Conservation (phyloP, 2,329 filamentous ascomycete genomes). For the Pseudocercospora pini-densiflorae region DNA sequence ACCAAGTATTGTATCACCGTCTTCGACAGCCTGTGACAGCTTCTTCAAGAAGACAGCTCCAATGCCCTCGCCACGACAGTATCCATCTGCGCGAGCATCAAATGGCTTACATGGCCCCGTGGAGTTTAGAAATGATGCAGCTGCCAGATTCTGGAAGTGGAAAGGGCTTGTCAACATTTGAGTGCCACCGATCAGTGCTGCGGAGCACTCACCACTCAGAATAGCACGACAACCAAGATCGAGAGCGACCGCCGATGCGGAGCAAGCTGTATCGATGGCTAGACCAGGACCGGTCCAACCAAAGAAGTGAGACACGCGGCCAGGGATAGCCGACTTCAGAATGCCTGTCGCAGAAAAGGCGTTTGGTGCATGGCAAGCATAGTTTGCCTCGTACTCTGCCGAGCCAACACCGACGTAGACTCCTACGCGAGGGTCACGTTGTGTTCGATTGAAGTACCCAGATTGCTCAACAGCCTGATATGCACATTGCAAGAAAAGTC, state of each 20-base stretch:
- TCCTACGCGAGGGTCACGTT: slow-evolving; percentile 35
- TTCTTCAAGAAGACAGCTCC: slow-evolving; percentile 37
- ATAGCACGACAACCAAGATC: slow-evolving; percentile 39
- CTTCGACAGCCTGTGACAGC: slow-evolving; percentile 37
- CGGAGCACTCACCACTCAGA: slow-evolving; percentile 34
- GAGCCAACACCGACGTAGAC: slow-evolving; percentile 44
- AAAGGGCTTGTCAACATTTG: slow-evolving; percentile 41
- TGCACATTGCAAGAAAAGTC: slow-evolving; percentile 36
- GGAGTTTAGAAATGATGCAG: slow-evolving; percentile 48
- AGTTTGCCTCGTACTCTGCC: slow-evolving; percentile 50
- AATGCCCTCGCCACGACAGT: slow-evolving; percentile 43
- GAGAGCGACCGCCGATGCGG: slow-evolving; percentile 39
- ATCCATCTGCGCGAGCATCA: slow-evolving; percentile 27
- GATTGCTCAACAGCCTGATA: slow-evolving; percentile 42
- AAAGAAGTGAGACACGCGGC: slow-evolving; percentile 42
- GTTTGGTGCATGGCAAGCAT: slow-evolving; percentile 42
- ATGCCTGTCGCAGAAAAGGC: slow-evolving; percentile 44
- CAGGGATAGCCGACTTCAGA: slow-evolving; percentile 33
- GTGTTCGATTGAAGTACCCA: slow-evolving; percentile 48
- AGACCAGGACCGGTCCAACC: slow-evolving; percentile 48
- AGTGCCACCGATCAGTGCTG: slow-evolving; percentile 44
- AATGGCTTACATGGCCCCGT: slow-evolving; percentile 54
- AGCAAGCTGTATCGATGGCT: slow-evolving; percentile 44
- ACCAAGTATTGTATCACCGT: slow-evolving; percentile 38
- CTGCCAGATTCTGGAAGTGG: slow-evolving; percentile 41